Conservation (phyloP, 371 early-diverging fungal species). For the Chytridiales sp. region DNA sequence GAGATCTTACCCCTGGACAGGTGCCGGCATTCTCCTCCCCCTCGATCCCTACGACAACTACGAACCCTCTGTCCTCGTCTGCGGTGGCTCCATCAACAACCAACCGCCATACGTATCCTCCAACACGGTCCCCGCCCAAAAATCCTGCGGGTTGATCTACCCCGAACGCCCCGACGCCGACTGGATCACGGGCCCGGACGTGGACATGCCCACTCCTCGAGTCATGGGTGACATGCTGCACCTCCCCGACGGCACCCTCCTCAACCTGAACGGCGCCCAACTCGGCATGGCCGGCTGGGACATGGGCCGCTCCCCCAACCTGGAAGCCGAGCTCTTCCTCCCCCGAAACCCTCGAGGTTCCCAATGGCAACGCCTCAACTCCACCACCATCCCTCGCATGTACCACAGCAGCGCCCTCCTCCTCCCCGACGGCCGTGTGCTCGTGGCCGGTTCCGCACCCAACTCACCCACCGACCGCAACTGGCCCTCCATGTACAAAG, state of each 20-base stretch:
- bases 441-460: conserved; percentile 53
- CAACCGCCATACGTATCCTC: background rate
- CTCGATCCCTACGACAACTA: conserved; percentile 60
- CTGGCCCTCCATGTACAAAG: background rate
- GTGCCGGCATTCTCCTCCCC: conserved; percentile 59
- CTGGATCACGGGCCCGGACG: background rate
- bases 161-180: conserved; percentile 15
- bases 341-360: conserved; percentile 34
- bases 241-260: conserved; percentile 56
- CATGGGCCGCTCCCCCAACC: conserved; percentile 51
- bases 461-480: conserved; percentile 22
- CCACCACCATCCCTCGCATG: conserved; percentile 65
- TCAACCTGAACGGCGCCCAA: conserved; percentile 63
- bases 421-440: conserved; percentile 58
- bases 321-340: conserved; percentile 59
- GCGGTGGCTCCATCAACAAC: conserved; percentile 48
- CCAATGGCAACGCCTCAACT: conserved; percentile 18
- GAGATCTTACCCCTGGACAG: conserved; percentile 65
- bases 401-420: conserved; percentile 67
- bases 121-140: background rate
- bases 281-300: conserved; percentile 64
- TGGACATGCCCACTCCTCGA: conserved; percentile 12
- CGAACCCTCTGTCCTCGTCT: conserved; percentile 57
- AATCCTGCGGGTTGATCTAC: conserved; percentile 8
- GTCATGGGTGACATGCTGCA: conserved; percentile 17